Base-by-base conservation (phyloP, 768 basidiomycete genomes). In the Leucosporidium scottii region DNA sequence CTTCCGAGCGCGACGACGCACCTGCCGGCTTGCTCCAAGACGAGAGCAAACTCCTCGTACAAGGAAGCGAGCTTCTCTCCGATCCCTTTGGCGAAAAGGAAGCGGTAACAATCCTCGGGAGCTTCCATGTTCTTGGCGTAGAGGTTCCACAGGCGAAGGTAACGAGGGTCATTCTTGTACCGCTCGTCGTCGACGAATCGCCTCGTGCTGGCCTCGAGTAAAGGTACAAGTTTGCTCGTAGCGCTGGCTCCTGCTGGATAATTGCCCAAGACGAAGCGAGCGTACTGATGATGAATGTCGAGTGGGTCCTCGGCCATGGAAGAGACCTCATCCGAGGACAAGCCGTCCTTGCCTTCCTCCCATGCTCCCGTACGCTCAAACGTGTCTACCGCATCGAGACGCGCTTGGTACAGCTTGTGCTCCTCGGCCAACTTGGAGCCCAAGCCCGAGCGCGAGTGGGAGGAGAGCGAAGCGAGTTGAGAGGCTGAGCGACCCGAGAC, bases 41-140 rank as follows among this genome's bases (percentile, higher is more conserved):
- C 81, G 48, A 82, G 79, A 3, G 94, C 92, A 78, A 92, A 97
- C 74, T 94, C 92, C 77, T 94, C 91, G 75, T 96, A 99, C 57
- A 96, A 79, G 55, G 87, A 80, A 1, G 90, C 87, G 74, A 87
- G 85, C 44, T 86, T 83, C 47, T 83, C 83, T 36, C 92, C 96
- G 72, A 98, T 89, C 73, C 96, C 91, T 74, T 92, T 93, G 8
- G 87, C 87, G 71, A 96, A 82, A 76, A 97, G 79, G 79, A 93
- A 98, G 71, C 85, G 84, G 79, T 90, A 97, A 72, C 91, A 83
- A 77, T 93, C 84, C 23, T 83, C 82, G 5, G 87, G 81, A 73
- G 85, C 83, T 74, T 92, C 87, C 62, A 91, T 84, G 74, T 88
- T 84, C 62, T 85, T 85, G 15, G 93, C 88, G 77, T 94, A 93